Base-by-base conservation (phyloP, 495 filamentous ascomycete genomes). In the Aspergillus mulundensis region DNA sequence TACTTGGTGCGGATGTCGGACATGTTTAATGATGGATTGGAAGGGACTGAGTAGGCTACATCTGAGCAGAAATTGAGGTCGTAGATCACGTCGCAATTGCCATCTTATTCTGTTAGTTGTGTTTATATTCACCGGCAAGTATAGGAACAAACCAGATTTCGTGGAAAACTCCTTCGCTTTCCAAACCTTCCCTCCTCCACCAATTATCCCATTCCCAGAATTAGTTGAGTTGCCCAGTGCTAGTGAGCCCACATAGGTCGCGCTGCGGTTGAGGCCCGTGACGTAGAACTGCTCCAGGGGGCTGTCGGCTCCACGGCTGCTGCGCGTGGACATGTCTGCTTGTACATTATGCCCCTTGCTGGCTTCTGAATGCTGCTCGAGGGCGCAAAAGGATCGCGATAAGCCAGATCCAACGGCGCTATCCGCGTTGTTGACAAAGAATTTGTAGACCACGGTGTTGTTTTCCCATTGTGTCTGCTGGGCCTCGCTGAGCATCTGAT, bases 41-140 rank as follows among this genome's bases (percentile, higher is more conserved):
- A 82, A 0, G 94, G 94, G 0, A 96, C 94, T 19, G 95, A 87
- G 69, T 97, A 96, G 41, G 91, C 89, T 44, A 93, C 82, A 56
- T 94, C 82, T 50, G 81, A 78, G 75, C 94, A 99, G 69, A 97
- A 92, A 3, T 78, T 69, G 16, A 99, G 83, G 64, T 93, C 84
- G 70, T 83, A 88, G 34, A 99, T 77, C 12, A 99, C 76, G 34
- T 85, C 85, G 70, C 94, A 99, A 67, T 93, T 95, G 43, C 75
- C 69, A 41, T 82, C 84, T 83, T 44, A 7, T 21, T 44, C 18
- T 24, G 41, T 44, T 11, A 44, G 41, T n/a, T 42, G 41, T 6
- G 23, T 21, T 6, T 3, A 1, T 7, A 16, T 42, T 4, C 5
- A 42, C 5, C 6, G 40, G 21, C 54, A 3, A n/a, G 6, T 32